Evolutionary conservation across 352 stramenopile species (phyloP).

Genomic region (Globisporangium paddicum): DNA sequence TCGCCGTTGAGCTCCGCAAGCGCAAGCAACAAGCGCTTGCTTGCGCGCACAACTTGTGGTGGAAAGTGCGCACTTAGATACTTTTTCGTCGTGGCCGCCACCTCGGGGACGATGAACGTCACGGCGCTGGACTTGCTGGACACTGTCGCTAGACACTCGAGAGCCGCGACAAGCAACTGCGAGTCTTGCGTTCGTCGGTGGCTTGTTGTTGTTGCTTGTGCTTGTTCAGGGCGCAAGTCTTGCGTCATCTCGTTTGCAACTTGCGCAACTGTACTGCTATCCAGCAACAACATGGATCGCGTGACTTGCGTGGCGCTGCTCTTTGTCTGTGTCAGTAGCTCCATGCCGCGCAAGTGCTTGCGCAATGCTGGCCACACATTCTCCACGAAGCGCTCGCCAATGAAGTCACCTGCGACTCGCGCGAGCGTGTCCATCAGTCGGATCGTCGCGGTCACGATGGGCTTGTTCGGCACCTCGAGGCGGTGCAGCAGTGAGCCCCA

Average conservation of each 20-base stretch:
- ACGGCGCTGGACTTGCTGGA: constrained; percentile 35
- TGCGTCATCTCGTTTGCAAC: background rate
- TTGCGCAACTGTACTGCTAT: background rate
- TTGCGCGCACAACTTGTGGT: constrained; percentile 27
- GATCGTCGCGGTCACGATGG: constrained; percentile 56
- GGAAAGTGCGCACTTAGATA: constrained; percentile 40
- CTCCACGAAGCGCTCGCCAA: constrained; percentile 77
- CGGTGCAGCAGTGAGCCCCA: constrained; percentile 70
- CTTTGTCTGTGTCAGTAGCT: constrained; percentile 24
- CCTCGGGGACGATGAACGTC: constrained; percentile 57
- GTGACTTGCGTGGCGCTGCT: constrained; percentile 29
- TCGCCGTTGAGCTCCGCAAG: constrained; percentile 60
- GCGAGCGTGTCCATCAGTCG: constrained; percentile 47
- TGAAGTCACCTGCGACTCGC: constrained; percentile 63
- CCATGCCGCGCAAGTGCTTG: constrained; percentile 34
- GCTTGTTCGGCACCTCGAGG: constrained; percentile 45
- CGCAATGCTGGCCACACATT: constrained; percentile 65
- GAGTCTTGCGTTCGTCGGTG: constrained; percentile 51
- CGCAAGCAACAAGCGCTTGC: constrained; percentile 35
- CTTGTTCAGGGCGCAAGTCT: background rate
- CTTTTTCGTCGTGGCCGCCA: constrained; percentile 31
- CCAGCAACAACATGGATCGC: constrained; percentile 61
- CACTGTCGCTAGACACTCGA: constrained; percentile 52
- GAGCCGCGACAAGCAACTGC: constrained; percentile 45
- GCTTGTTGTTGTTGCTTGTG: constrained; percentile 4